Base-by-base conservation (phyloP, 1,139 yeast species). In the Magnusiomyces fungicola region DNA sequence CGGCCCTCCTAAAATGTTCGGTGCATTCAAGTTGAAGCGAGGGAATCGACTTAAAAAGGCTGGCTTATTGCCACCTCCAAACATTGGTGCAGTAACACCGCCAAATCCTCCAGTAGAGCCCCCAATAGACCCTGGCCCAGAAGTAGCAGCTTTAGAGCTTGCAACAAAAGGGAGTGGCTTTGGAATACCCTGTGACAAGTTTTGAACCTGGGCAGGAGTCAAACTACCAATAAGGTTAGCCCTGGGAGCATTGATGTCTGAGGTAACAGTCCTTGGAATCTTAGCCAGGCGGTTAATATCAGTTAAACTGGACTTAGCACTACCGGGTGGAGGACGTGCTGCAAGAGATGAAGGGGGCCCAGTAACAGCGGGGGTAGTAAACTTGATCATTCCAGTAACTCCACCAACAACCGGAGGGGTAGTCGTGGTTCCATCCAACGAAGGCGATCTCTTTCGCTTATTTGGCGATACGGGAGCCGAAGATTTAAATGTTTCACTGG, bases 81-180 rank as follows among this genome's bases (percentile, higher is more conserved):
- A 37, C 38, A 39, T 43, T 27, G 48, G 48, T 5, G 46, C 51
- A 7, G 29, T 37, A 25, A 3, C 37, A 4, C n/a, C 42, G 29
- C 24, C 49, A 33, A n/a, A n/a, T n/a, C 41, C 48, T n/a, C 38
- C 47, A 24, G 45, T 46, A 7, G 10, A 9, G n/a, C 6, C n/a
- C 16, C 47, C 52, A 7, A 43, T 45, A 10, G 49, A 46, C 2
- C 46, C 49, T 24, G 51, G 46, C 3, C 49, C 49, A 16, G 18
- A 14, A n/a, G 9, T 32, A 32, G 6, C n/a, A 5, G 9, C 16
- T 12, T 32, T 32, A 5, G 9, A 12, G 10, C 6, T 18, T 9
- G 36, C 36, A 32, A 32, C 36, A 32, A 32, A 32, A 7, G 36
- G 36, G 9, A 32, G n/a, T 5, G 36, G 36, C 16, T 32, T 32